These are phyloP conservation scores for Leishmania major DNA, from an alignment of 208 protist genomes.

Conservation along the genomic window DNA sequence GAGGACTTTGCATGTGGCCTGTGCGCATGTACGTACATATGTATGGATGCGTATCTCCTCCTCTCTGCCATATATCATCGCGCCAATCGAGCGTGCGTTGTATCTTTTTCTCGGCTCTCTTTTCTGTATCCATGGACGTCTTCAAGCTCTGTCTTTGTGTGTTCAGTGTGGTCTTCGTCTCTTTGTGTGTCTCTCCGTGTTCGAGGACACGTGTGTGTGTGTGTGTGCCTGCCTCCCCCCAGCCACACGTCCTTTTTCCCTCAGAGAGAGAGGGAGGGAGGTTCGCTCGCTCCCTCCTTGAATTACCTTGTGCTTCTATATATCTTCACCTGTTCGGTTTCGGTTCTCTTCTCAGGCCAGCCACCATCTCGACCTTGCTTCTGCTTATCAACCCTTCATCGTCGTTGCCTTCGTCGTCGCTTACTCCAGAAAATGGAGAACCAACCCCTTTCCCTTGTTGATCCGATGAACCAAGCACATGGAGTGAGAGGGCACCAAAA, in stretches of 20 bases:
- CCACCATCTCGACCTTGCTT: neutral
- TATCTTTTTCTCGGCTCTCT: neutral
- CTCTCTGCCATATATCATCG: neutral
- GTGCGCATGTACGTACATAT: slow-evolving; percentile 10
- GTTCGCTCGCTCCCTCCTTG: neutral
- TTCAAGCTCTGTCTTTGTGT: neutral
- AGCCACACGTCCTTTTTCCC: neutral
- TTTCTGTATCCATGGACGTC: neutral
- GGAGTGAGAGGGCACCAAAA: neutral
- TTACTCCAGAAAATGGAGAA: neutral
- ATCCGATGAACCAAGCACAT: neutral
- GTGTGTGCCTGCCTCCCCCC: neutral
- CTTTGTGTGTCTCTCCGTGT: neutral
- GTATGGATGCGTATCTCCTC: slow-evolving; percentile 2
- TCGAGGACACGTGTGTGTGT: neutral
- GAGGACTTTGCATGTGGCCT: slow-evolving; percentile 6
- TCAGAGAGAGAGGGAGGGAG: neutral
- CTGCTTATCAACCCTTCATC: neutral
- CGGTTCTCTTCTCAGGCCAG: neutral
- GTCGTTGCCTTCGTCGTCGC: neutral
- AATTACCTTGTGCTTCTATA: neutral
- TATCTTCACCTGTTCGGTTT: slow-evolving; percentile 12
- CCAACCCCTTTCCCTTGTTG: neutral
- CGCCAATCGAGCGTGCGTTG: too few relatives aligned
- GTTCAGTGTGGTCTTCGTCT: slow-evolving; percentile 3